Percentiles rank a stretch among this genome's conserved stretches.
Evolutionary conservation across 1,139 yeast species (phyloP).

Genomic region (Eremothecium cymbalariae): DNA sequence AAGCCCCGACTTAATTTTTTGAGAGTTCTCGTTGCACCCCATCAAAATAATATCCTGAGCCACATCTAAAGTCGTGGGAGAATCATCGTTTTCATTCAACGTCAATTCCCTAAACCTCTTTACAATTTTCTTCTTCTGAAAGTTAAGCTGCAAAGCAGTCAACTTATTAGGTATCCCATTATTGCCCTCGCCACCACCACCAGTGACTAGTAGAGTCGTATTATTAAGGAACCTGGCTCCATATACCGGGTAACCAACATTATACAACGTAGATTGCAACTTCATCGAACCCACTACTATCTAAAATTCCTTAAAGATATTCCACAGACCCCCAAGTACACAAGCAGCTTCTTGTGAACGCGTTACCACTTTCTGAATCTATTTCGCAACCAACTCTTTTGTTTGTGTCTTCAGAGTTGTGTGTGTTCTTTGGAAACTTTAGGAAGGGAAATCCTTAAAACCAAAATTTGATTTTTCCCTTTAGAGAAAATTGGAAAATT

Average conservation of each 20-base stretch:
- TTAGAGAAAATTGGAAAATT: too few relatives aligned
- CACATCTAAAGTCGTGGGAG: constrained; percentile 65
- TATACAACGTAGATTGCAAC: constrained; percentile 30
- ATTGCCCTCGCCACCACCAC: constrained; percentile 94
- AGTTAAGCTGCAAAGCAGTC: constrained; percentile 57
- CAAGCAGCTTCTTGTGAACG: too few relatives aligned
- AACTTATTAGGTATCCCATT: constrained; percentile 83
- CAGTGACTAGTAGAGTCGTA: constrained; percentile 61
- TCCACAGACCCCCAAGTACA: too few relatives aligned
- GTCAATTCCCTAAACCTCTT: constrained; percentile 58
- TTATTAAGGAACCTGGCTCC: constrained; percentile 65
- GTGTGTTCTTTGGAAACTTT: too few relatives aligned
- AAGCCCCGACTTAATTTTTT: constrained; percentile 45
- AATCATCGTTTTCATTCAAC: constrained; percentile 57
- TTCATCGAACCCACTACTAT: too few relatives aligned
- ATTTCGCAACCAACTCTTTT: too few relatives aligned
- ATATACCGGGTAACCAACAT: constrained; percentile 74
- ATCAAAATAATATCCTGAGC: constrained; percentile 47
- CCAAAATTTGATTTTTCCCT: too few relatives aligned
- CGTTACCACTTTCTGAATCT: too few relatives aligned
- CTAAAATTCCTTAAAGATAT: too few relatives aligned
- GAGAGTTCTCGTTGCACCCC: constrained; percentile 65
- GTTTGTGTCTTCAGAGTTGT: too few relatives aligned
- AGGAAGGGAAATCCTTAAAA: too few relatives aligned
- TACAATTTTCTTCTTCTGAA: constrained; percentile 45